Base-by-base conservation (phyloP, 176 grass and related monocot genomes). In the Lolium perenne region DNA sequence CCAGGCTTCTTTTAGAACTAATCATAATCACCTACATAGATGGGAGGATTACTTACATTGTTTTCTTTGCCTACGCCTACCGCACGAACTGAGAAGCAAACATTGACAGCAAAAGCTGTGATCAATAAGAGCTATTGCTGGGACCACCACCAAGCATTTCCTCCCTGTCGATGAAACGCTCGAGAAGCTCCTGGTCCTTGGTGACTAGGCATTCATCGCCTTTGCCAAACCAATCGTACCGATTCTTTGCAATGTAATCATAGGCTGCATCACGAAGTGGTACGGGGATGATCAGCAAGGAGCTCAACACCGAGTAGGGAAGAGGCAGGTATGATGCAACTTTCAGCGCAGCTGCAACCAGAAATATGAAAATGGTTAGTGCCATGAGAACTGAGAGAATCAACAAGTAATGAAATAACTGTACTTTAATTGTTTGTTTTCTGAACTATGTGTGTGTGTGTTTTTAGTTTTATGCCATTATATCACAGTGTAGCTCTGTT, bases 161-260 rank as follows among this genome's bases (percentile, higher is more conserved):
- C 10, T 98, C 77, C 83, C 93, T 87, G 78, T 98, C 95, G 7
- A 98, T 92, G 85, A 98, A 98, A 46, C 95, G 95, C 47, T 94
- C 86, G 0, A 98, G 95, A 86, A 98, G 87, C 64, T 98, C 89
- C 66, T 61, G 93, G 23, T 98, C 91, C 74, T 60, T 88, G 81
- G 86, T 87, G 51, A 92, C 88, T 29, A 98, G 90, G 69, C 95
- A 98, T 15, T 98, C 13, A 18, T 94, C 91, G 38, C 90, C 93
- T 74, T 94, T 94, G 21, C 93, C 95, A 76, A 98, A 98, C 95
- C 95, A 98, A 10, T 95, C 64, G 46, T 95, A 98, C 0, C 93
- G 87, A 11, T 91, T 91, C 66, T 91, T 95, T 67, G 95, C 93
- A n/a, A 95, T 64, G 47, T 95, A 94, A 40, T 98, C 95, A 14